phyloP scores from a whole-genome alignment of 441 rosid species.

The Erodium chrysanthum region DNA sequence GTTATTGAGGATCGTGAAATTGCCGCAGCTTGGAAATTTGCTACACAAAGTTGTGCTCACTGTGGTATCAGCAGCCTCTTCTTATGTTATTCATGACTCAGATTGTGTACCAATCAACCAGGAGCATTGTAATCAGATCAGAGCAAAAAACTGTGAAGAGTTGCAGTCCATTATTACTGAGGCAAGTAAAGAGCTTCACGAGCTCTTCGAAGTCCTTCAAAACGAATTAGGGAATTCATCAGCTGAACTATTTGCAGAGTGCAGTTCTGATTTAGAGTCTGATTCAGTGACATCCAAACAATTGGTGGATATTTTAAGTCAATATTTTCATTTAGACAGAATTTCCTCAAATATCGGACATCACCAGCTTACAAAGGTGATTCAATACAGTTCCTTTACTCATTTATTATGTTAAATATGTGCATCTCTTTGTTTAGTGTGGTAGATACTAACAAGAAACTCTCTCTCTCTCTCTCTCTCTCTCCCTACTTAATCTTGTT shows the following conservation, averaged over 20 bases:
- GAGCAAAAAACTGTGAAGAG: conserved; percentile 34
- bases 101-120: conserved; percentile 30
- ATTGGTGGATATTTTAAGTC: conserved; percentile 52
- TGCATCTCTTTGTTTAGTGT: conserved; percentile 6
- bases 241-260: conserved; percentile 31
- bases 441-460: not conserved
- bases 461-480: not conserved
- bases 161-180: conserved; percentile 32
- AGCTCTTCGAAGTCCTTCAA: conserved; percentile 26
- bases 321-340: conserved; percentile 36
- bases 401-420: not conserved
- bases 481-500: conserved; percentile 9
- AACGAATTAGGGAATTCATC: conserved; percentile 35
- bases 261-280: conserved; percentile 41
- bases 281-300: conserved; percentile 49
- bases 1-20: conserved; percentile 47
- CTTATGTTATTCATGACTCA: conserved; percentile 40
- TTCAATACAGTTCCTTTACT: conserved; percentile 8
- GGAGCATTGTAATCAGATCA: conserved; percentile 32
- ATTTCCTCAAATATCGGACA: conserved; percentile 31
- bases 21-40: conserved; percentile 35
- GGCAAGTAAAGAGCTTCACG: conserved; percentile 50
- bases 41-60: conserved; percentile 40
- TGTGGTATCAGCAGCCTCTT: conserved; percentile 47
- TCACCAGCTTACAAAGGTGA: conserved; percentile 56